Base-by-base conservation (phyloP, 208 protist species). In the Leishmania guyanensis region DNA sequence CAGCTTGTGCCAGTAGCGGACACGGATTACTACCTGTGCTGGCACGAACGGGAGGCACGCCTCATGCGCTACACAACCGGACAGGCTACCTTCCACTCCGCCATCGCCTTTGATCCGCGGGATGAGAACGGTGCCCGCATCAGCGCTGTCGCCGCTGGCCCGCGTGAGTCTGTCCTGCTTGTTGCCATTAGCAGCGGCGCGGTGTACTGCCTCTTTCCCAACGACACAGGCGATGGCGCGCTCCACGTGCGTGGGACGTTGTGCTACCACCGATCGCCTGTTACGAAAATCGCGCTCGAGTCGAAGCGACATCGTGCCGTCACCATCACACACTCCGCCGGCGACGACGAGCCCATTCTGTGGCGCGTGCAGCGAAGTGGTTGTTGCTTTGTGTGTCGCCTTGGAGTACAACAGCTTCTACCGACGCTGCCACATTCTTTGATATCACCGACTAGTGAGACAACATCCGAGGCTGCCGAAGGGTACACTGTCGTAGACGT, bases 281-380 rank as follows among this genome's bases (percentile, higher is more conserved):
- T 97, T 56, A 78, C 83, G 43, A 91, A 90, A 68, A 88, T 97
- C 70, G 85, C 80, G 60, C 65, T 93, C 5, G 85, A 93, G 50
- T 62, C 79, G 0, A 3, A 58, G 20, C 80, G 81, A 46, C 85
- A 89, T 62, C 88, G 91, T 46, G 89, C 89, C 56, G 84, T 97
- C 78, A 96, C 86, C 83, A 88, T 92, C 81, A 94, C 92, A 0
- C 80, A 36, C 29, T 69, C 62, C 48, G 48, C 46, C 14, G 66
- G 78, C 53, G 86, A 85, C 60, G 82, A 82, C 29, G 94, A 97
- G 65, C 93, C 94, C 9, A 83, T 93, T 58, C 84, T 98, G 58
- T 96, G 94, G 92, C 90, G 92, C 12, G 84, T 98, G 69, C 91
- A 94, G 76, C 92, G 86, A 29, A 85, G 78, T 36, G 86, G 86